Evolutionary conservation across 192 early-diverging fungal genomes (phyloP).

Genomic region (Coemansia sp.): DNA sequence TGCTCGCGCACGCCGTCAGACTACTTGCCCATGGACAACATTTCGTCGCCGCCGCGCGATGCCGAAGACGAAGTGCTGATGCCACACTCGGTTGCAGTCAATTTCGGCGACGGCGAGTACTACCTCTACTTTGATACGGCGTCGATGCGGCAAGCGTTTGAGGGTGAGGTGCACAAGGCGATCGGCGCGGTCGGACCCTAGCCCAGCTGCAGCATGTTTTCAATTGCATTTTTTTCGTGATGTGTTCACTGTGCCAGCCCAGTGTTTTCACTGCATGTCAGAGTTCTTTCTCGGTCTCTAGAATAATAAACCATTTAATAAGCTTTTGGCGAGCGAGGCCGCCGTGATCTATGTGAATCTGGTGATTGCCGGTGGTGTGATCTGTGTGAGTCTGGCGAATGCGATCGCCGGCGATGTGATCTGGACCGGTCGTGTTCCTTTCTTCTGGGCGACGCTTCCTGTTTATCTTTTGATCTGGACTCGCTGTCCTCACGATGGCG

Average conservation of each 20-base stretch:
- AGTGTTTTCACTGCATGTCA: background rate
- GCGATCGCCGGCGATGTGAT: constrained; percentile 4
- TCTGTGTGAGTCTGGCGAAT: background rate
- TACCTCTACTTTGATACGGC: constrained; percentile 45
- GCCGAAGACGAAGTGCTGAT: constrained; percentile 47
- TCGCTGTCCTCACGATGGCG: constrained; percentile 5
- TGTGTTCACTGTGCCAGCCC: constrained; percentile 1
- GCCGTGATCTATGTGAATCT: background rate
- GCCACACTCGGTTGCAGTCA: constrained; percentile 38
- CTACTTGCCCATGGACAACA: constrained; percentile 17
- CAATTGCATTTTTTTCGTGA: background rate
- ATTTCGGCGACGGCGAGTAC: constrained; percentile 45
- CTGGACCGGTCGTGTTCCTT: background rate
- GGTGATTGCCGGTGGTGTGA: background rate
- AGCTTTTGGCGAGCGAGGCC: background rate
- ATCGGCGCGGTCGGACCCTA: constrained; percentile 6
- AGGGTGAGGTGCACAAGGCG: constrained; percentile 21
- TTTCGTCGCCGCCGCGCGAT: constrained; percentile 29
- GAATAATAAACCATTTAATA: background rate
- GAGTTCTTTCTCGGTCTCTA: background rate
- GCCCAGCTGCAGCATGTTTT: background rate
- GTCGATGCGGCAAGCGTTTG: constrained; percentile 32
- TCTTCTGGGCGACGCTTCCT: background rate
- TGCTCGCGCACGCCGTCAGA: constrained; percentile 45
- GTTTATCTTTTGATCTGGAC: background rate